These are phyloP conservation scores for Murraya paniculata DNA, from an alignment of 345 rosid genomes.

Conservation along the genomic window DNA sequence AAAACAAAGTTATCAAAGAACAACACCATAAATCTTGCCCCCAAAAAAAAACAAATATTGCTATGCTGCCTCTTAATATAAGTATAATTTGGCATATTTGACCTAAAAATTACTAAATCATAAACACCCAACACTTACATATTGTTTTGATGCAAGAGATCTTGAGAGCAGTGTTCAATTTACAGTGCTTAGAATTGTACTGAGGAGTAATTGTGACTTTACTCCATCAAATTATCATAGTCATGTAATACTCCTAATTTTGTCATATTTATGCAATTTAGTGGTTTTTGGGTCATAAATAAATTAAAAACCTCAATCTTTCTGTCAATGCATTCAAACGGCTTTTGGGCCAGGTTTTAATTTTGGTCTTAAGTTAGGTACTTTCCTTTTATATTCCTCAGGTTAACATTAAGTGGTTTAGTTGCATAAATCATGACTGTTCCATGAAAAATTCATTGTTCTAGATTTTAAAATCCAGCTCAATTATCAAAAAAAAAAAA, in stretches of 20 bases:
- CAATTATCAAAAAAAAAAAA: neutral
- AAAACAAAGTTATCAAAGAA: neutral
- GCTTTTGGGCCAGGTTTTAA: neutral
- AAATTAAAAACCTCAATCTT: neutral
- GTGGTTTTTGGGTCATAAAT: neutral
- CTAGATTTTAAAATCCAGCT: neutral
- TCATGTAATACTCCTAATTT: neutral
- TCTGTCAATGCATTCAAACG: neutral
- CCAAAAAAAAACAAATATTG: no score
- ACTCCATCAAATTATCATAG: neutral
- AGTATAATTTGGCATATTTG: no score
- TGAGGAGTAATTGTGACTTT: neutral
- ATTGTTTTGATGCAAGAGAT: neutral
- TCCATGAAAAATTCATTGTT: neutral
- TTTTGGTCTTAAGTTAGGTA: neutral
- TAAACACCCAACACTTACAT: neutral
- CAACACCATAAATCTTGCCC: neutral
- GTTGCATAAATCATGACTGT: neutral
- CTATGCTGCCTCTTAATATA: neutral
- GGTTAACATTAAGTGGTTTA: neutral
- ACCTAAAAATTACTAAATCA: neutral
- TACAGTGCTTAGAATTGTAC: neutral
- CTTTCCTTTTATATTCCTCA: neutral
- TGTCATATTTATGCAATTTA: neutral
- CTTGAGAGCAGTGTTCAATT: neutral